Evolutionary conservation across 805 yeast species (phyloP).

Genomic region (Candida dajiaensis): DNA sequence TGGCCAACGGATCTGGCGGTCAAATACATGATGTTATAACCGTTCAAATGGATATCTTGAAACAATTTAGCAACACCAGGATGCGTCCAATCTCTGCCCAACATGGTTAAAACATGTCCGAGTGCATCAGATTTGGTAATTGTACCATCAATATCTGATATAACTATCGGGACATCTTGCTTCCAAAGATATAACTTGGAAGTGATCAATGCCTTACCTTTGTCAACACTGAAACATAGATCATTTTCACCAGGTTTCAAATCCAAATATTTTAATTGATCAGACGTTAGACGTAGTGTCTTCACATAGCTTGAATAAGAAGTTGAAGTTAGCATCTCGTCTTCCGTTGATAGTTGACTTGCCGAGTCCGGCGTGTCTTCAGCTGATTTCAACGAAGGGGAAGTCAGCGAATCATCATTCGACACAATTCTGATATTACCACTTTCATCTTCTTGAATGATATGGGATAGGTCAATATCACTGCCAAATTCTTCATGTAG

Average conservation of each 20-base stretch:
- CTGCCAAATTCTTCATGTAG: slow-evolving; percentile 70
- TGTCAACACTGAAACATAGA: slow-evolving; percentile 70
- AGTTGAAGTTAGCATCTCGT: slow-evolving; percentile 6
- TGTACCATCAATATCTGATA: slow-evolving; percentile 96
- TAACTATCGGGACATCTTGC: slow-evolving; percentile 79
- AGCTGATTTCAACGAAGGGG: slow-evolving; percentile 4
- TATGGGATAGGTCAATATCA: slow-evolving; percentile 38
- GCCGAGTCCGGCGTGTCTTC: neutral
- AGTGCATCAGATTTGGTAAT: slow-evolving; percentile 96
- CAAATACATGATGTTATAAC: slow-evolving; percentile 87
- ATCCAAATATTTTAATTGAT: slow-evolving; percentile 70
- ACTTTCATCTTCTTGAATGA: slow-evolving; percentile 52
- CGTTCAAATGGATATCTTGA: slow-evolving; percentile 79
- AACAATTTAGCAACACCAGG: slow-evolving; percentile 90
- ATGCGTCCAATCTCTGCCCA: slow-evolving; percentile 98
- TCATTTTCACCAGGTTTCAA: slow-evolving; percentile 77
- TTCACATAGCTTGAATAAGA: slow-evolving; percentile 53
- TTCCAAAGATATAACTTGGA: slow-evolving; percentile 83
- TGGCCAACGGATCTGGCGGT: slow-evolving; percentile 96
- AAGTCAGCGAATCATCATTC: slow-evolving; percentile 21
- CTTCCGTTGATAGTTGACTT: neutral
- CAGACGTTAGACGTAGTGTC: slow-evolving; percentile 85
- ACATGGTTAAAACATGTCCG: slow-evolving; percentile 89
- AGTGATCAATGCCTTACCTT: slow-evolving; percentile 70
- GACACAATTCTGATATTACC: slow-evolving; percentile 60